Conservation (phyloP, 163 green algal species). For the Volvox carteri region DNA sequence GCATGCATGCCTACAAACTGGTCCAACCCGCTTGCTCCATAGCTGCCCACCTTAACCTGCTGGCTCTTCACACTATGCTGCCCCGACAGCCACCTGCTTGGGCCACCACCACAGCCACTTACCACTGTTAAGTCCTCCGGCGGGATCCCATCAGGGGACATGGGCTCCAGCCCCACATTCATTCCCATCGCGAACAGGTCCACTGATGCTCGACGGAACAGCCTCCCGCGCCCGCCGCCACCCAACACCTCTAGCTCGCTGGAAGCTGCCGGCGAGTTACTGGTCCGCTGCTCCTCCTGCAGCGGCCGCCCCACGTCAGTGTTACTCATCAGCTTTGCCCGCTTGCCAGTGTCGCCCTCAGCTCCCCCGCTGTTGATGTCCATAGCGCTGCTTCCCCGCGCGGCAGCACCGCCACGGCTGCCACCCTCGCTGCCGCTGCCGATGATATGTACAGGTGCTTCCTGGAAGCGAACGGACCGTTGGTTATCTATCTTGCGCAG, state of each 20-base stretch:
- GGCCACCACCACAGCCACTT: no score
- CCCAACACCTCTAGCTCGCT: slow-evolving; percentile 20
- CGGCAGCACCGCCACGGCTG: background rate
- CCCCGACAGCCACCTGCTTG: no score
- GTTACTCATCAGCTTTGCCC: slow-evolving; percentile 41
- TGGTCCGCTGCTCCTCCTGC: slow-evolving; percentile 15
- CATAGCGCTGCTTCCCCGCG: background rate
- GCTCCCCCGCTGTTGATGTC: background rate
- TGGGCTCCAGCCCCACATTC: slow-evolving; percentile 15
- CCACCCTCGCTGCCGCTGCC: background rate
- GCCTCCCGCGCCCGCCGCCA: background rate
- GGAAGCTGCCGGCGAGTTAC: slow-evolving; percentile 30
- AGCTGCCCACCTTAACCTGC: no score
- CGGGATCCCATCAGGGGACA: slow-evolving; percentile 35
- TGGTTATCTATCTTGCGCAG: slow-evolving; percentile 24
- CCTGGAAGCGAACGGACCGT: slow-evolving; percentile 51
- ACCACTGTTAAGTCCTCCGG: slow-evolving; percentile 51
- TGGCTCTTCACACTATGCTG: no score
- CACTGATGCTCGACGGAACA: slow-evolving; percentile 33
- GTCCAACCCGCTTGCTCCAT: no score
- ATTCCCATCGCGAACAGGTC: slow-evolving; percentile 42
- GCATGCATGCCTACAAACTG: no score
- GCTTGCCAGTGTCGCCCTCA: slow-evolving; percentile 34
- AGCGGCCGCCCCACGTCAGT: background rate
- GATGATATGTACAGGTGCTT: slow-evolving; percentile 44